Evolutionary conservation across 495 filamentous ascomycete genomes (phyloP).

Genomic region (Friedmanniomyces simplex): DNA sequence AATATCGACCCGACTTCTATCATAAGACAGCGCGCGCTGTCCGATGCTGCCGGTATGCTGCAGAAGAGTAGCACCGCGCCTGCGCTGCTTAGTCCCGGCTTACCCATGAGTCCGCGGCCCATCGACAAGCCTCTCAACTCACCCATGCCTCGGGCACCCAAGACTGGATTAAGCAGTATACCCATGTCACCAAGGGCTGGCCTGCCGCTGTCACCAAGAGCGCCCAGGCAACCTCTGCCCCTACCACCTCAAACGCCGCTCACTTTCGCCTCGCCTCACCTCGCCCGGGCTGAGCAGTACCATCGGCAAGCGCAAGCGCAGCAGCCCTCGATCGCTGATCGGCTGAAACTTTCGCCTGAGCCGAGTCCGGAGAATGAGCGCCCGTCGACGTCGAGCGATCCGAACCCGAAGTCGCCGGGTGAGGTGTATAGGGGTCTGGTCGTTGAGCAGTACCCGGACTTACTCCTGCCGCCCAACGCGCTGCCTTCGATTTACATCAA

Average conservation of each 20-base stretch:
- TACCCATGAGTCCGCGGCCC: conserved; percentile 85
- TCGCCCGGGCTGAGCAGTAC: conserved; percentile 24
- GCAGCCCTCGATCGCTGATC: conserved; percentile 5
- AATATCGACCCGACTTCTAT: conserved; percentile 7
- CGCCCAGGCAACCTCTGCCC: conserved; percentile 54
- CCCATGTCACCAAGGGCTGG: conserved; percentile 52
- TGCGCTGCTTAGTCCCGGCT: conserved; percentile 68
- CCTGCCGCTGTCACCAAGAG: conserved; percentile 61
- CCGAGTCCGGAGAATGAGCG: conserved; percentile 14
- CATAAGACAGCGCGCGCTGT: conserved; percentile 14
- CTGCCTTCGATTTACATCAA: conserved; percentile 72
- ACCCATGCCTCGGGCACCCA: conserved; percentile 55
- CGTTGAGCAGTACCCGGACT: conserved; percentile 71
- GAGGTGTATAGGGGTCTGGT: conserved; percentile 58
- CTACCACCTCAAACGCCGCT: conserved; percentile 52
- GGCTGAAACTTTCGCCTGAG: conserved; percentile 10
- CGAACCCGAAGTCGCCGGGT: conserved; percentile 15
- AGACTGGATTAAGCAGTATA: conserved; percentile 48
- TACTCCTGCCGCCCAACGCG: conserved; percentile 83
- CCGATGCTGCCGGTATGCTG: conserved; percentile 26
- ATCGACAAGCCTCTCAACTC: conserved; percentile 61
- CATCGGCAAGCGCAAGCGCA: conserved; percentile 17
- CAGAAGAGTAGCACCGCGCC: conserved; percentile 35
- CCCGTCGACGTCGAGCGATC: conserved; percentile 15
- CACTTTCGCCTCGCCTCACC: conserved; percentile 42